phyloP scores from a whole-genome alignment of 2,329 filamentous ascomycete genomes.

The Oidium heveae region DNA sequence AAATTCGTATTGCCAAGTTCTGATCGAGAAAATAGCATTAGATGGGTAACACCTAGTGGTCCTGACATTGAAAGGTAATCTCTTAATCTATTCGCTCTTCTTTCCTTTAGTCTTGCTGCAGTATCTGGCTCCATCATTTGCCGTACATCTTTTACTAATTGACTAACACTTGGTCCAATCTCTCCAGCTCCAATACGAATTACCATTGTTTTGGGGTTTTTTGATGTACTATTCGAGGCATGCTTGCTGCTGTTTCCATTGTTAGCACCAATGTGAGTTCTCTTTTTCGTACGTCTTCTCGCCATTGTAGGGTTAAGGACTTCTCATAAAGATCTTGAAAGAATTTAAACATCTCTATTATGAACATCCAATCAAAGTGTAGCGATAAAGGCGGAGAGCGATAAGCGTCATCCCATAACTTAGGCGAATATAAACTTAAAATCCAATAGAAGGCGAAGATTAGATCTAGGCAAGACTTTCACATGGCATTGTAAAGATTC shows the following conservation, averaged over 20 bases:
- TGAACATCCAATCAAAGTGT: too few relatives aligned
- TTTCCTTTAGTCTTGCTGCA: slow-evolving; percentile 67
- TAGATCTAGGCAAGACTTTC: too few relatives aligned
- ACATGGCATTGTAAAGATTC: too few relatives aligned
- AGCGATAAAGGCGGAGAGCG: too few relatives aligned
- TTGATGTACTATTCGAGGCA: slow-evolving; percentile 31
- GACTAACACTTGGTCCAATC: slow-evolving; percentile 73
- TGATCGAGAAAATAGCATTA: slow-evolving; percentile 80
- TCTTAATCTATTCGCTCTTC: slow-evolving; percentile 62
- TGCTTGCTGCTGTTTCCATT: slow-evolving; percentile 24
- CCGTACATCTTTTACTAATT: slow-evolving; percentile 76
- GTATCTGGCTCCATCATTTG: slow-evolving; percentile 92
- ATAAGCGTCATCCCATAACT: too few relatives aligned
- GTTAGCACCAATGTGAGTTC: slow-evolving; percentile 51
- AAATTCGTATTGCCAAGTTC: slow-evolving; percentile 79
- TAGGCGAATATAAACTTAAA: too few relatives aligned
- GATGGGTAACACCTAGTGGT: slow-evolving; percentile 73
- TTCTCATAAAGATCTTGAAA: too few relatives aligned
- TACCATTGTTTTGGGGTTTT: slow-evolving; percentile 86
- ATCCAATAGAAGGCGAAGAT: too few relatives aligned
- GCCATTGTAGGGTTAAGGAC: slow-evolving; percentile 31
- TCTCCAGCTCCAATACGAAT: slow-evolving; percentile 89
- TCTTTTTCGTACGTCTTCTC: slow-evolving; percentile 60
- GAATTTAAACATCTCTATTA: too few relatives aligned
- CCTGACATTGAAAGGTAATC: slow-evolving; percentile 94